Base-by-base conservation (phyloP, 805 yeast species). In the Metschnikowia borealis region DNA sequence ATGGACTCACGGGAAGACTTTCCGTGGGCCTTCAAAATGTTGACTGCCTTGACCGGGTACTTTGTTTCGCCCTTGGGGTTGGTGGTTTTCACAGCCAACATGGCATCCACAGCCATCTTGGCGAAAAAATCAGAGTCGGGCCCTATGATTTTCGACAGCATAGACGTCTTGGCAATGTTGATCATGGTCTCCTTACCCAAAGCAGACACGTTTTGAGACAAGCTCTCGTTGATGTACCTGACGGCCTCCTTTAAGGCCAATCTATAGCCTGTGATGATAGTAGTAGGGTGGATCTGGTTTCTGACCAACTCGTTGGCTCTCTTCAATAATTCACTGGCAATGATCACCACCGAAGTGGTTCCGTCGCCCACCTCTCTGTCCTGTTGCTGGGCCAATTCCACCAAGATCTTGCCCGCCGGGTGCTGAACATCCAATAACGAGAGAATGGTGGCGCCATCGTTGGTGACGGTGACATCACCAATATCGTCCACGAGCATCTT, bases 281-380 rank as follows among this genome's bases (percentile, higher is more conserved):
- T 94, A 2, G 99, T 94, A 43, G 99, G 99, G 70, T 95, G 99
- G 55, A 95, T 87, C 66, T 89, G 89, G 71, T 89, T 89, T 64
- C 86, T 87, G 44, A 94, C 97, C 56, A 94, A 76, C 60, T 91
- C 97, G 69, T 90, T 89, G 38, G 99, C 99, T 56, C 96, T 81
- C 62, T 87, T 87, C 63, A 94, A 77, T 50, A 94, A 74, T 71
- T 94, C 99, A 34, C 96, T 80, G 21, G 99, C 98, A 65, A 95
- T 85, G 54, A 94, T 90, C 38, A 94, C 99, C 46, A 94, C 99
- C 14, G 96, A 87, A 0, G 99, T 94, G 40, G 99, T 91, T 60
- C 98, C 98, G 65, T 91, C 98, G 54, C 97, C 99, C 48, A 94
- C 97, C 71, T 94, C 99, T 62, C 96, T 82, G 69, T 94, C 99